A percentile compares a stretch with the other conserved stretches of the same genome.
Evolutionary conservation across 2,329 filamentous ascomycete genomes (phyloP).

Genomic region (Verticillium nubilum): DNA sequence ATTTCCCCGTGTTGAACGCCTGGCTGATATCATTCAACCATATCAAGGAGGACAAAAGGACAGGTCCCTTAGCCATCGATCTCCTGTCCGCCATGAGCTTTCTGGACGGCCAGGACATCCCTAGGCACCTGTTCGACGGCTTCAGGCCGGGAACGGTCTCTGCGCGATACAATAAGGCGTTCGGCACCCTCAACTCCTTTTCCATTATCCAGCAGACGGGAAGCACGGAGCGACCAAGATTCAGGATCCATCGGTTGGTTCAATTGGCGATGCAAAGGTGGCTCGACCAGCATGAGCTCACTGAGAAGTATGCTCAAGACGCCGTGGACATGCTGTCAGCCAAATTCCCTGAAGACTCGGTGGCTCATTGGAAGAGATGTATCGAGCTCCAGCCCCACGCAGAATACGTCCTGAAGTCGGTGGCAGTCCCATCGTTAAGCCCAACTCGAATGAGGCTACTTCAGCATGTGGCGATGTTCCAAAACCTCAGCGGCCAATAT

Average conservation of each 20-base stretch:
- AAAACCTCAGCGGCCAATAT: not conserved
- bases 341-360: not conserved
- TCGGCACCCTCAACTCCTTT: not conserved
- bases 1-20: not conserved
- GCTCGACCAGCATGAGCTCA: not conserved
- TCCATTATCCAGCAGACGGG: not conserved
- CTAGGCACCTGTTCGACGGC: not conserved
- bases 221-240: not conserved
- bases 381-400: not conserved
- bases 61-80: not conserved
- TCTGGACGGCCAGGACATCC: not conserved
- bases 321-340: not conserved
- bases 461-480: not conserved
- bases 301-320: not conserved
- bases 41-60: not conserved
- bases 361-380: not conserved
- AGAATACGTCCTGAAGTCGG: not conserved
- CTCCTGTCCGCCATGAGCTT: constrained; percentile 1
- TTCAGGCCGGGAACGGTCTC: not conserved
- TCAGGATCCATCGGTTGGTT: not conserved
- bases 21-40: constrained; percentile 1
- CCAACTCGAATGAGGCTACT: not conserved
- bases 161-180: not conserved
- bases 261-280: not conserved
- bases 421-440: not conserved